A percentile compares a stretch with the other conserved stretches of the same genome.
These are phyloP conservation scores for Paxillus ammoniavirescens DNA, from an alignment of 768 basidiomycete genomes.

Conservation along the genomic window DNA sequence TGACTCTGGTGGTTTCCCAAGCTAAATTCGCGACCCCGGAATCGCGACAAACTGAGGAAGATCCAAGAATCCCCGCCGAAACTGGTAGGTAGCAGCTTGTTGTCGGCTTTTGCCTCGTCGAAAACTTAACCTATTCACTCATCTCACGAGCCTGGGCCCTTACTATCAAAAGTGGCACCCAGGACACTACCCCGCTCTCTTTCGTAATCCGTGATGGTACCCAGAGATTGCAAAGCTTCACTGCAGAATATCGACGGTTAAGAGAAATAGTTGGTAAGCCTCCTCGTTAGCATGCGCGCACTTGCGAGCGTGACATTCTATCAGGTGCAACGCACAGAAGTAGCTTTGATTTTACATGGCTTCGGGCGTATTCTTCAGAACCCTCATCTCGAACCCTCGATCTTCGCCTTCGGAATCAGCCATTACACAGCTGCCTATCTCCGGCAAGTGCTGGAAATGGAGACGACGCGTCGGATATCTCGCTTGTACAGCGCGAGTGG, in stretches of 20 bases:
- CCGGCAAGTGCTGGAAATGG: slow-evolving; percentile 59
- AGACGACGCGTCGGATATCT: slow-evolving; percentile 59
- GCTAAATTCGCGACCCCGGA: slow-evolving; percentile 40
- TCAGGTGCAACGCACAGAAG: slow-evolving; percentile 8
- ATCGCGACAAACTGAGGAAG: slow-evolving; percentile 21
- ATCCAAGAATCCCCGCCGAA: slow-evolving; percentile 31
- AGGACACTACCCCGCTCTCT: slow-evolving; percentile 39
- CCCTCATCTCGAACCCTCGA: slow-evolving; percentile 33
- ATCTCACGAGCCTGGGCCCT: slow-evolving; percentile 47
- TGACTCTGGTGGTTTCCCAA: slow-evolving; percentile 59
- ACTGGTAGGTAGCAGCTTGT: slow-evolving; percentile 37
- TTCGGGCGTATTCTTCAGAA: slow-evolving; percentile 11
- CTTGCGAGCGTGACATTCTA: neutral
- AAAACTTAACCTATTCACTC: neutral
- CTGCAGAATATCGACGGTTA: slow-evolving; percentile 57
- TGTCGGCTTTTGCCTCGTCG: neutral
- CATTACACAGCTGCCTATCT: slow-evolving; percentile 57
- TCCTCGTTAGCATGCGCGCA: neutral
- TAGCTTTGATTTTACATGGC: slow-evolving; percentile 18
- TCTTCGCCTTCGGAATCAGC: slow-evolving; percentile 47
- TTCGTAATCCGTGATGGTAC: slow-evolving; percentile 46
- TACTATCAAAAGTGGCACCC: slow-evolving; percentile 44
- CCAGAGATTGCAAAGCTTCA: slow-evolving; percentile 43
- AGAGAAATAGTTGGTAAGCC: slow-evolving; percentile 48
- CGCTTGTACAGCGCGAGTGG: slow-evolving; percentile 64